phyloP scores from a whole-genome alignment of 257 asterid genomes.

The Coffea eugenioides region DNA sequence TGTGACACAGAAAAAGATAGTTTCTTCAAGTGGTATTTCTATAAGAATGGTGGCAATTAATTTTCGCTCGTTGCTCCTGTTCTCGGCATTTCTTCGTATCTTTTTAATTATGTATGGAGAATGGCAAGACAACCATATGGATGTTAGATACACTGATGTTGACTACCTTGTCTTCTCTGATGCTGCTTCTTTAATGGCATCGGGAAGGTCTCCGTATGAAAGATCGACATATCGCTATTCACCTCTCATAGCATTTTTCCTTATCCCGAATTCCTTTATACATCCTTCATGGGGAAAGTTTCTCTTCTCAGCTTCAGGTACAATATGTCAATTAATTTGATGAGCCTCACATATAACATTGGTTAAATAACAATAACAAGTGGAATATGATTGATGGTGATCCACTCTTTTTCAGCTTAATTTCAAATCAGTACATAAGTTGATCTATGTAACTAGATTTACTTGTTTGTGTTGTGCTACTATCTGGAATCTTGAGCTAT shows the following conservation, averaged over 20 bases:
- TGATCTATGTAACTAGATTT: not conserved
- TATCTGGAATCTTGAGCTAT: not conserved
- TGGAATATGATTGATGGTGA: not conserved
- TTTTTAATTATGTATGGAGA: constrained; percentile 71
- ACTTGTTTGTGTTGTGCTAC: not conserved
- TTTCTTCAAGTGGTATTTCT: constrained; percentile 10
- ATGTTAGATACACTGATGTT: constrained; percentile 86
- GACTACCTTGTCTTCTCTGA: constrained; percentile 93
- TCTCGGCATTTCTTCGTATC: constrained; percentile 70
- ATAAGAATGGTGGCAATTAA: constrained; percentile 43
- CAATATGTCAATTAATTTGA: not conserved
- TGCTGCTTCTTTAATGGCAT: constrained; percentile 75
- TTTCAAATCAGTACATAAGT: not conserved
- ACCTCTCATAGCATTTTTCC: constrained; percentile 77
- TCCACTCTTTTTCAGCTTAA: not conserved
- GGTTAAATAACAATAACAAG: not conserved
- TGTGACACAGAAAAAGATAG: constrained; percentile 11
- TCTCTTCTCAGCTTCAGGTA: constrained; percentile 82
- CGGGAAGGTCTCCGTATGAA: constrained; percentile 80
- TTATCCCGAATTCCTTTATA: constrained; percentile 70
- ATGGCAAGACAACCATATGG: constrained; percentile 95
- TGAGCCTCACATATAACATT: not conserved
- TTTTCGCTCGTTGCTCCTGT: constrained; percentile 45
- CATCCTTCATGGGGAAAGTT: constrained; percentile 91
- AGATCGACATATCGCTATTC: constrained; percentile 94